Evolutionary conservation across 176 grass and related monocot species (phyloP).

Genomic region (Lolium rigidum): DNA sequence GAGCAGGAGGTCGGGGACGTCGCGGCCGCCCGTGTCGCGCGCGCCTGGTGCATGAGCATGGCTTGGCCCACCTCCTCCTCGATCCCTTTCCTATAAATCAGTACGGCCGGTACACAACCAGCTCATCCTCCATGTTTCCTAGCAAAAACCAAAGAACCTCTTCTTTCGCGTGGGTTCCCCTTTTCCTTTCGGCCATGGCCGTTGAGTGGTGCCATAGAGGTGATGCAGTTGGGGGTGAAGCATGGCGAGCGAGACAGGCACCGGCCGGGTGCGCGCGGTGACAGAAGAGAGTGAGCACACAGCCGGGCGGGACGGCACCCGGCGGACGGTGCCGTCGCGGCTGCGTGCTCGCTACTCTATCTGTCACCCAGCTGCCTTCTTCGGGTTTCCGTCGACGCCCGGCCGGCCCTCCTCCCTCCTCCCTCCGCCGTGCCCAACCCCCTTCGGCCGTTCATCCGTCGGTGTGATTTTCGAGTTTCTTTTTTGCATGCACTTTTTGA

Average conservation of each 20-base stretch:
- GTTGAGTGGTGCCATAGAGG: not conserved
- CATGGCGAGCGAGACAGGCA: not conserved
- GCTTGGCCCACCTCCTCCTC: conserved; percentile 6
- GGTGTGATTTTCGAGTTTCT: not conserved
- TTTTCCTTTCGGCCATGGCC: not conserved
- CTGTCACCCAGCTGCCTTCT: conserved; percentile 46
- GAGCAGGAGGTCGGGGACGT: conserved; percentile 4
- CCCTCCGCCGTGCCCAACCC: conserved; percentile 13
- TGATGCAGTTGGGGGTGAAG: not conserved
- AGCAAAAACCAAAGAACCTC: not conserved
- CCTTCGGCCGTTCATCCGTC: not conserved
- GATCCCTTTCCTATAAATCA: conserved; percentile 42
- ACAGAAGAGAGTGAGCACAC: conserved; percentile 87
- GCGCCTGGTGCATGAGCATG: not conserved
- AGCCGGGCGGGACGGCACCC: conserved; percentile 61
- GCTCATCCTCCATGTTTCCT: not conserved
- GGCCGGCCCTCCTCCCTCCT: not conserved
- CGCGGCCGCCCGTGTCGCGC: not conserved
- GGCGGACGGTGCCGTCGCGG: conserved; percentile 64
- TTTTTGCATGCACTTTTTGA: conserved; percentile 45
- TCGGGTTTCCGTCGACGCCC: not conserved
- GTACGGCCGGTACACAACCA: no score
- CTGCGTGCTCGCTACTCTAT: conserved; percentile 74
- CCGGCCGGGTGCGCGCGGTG: conserved; percentile 38
- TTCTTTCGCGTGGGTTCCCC: not conserved